Percentiles rank a stretch among this genome's conserved stretches.
These are phyloP conservation scores for Dendrobium chrysotoxum DNA, from an alignment of 106 monocot species.

Conservation along the genomic window DNA sequence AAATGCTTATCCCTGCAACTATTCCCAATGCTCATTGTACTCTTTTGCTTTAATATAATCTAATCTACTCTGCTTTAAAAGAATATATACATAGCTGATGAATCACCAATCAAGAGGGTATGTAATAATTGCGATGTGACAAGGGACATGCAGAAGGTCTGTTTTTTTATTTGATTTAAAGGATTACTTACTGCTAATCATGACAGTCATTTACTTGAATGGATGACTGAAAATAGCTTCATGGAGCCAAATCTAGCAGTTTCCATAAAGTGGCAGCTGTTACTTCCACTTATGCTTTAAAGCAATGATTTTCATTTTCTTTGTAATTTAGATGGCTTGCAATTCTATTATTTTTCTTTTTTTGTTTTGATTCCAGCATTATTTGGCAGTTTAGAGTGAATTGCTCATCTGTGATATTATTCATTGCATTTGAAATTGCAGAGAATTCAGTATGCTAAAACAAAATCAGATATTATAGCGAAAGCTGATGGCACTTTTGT, in stretches of 20 bases:
- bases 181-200: background rate
- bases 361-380: background rate
- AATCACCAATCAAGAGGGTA: background rate
- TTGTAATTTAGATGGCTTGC: background rate
- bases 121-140: background rate
- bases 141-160: background rate
- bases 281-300: background rate
- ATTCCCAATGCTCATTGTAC: background rate
- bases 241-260: background rate
- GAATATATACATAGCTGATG: background rate
- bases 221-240: background rate
- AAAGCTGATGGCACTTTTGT: slow-evolving; percentile 98
- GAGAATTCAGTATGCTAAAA: slow-evolving; percentile 98
- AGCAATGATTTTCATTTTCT: background rate
- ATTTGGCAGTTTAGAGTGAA: background rate
- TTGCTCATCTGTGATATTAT: background rate
- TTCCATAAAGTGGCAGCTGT: background rate
- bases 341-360: background rate
- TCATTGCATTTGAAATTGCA: slow-evolving; percentile 19
- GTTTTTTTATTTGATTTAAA: too few species aligned
- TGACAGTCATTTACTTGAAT: background rate
- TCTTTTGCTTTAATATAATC: background rate
- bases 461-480: slow-evolving; percentile 92
- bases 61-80: background rate
- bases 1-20: background rate